These are phyloP conservation scores for Torulaspora microellipsoides DNA, from an alignment of 805 yeast species.

Conservation along the genomic window DNA sequence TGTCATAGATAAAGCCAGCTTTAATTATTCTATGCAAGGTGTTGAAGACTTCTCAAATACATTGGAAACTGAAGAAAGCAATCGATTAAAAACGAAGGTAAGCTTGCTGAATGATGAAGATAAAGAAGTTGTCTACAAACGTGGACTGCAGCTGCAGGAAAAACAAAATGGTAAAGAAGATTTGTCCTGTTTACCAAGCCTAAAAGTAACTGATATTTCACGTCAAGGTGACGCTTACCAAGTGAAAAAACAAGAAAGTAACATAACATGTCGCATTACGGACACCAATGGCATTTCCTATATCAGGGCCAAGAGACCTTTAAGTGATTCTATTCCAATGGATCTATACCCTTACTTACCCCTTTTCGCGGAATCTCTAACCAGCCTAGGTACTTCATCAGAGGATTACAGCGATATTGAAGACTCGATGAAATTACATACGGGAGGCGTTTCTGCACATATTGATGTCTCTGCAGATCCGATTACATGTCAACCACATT, in stretches of 20 bases:
- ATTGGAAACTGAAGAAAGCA: constrained; percentile 52
- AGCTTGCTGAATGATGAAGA: constrained; percentile 50
- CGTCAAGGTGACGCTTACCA: constrained; percentile 43
- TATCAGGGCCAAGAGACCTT: constrained; percentile 58
- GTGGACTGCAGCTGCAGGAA: constrained; percentile 56
- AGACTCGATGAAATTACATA: constrained; percentile 70
- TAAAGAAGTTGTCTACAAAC: constrained; percentile 48
- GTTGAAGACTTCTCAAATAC: constrained; percentile 47
- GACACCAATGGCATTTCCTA: constrained; percentile 82
- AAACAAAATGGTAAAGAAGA: constrained; percentile 70
- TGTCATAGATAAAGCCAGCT: constrained; percentile 50
- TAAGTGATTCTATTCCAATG: constrained; percentile 51
- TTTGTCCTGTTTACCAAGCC: constrained; percentile 72
- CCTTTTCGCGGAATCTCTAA: constrained; percentile 70
- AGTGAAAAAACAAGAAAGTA: constrained; percentile 34
- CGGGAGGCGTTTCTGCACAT: constrained; percentile 80
- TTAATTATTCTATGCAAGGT: constrained; percentile 77
- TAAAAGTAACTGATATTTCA: constrained; percentile 69
- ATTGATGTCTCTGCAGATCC: constrained; percentile 56
- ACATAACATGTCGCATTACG: constrained; percentile 46
- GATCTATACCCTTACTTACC: constrained; percentile 68
- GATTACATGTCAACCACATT: constrained; percentile 42
- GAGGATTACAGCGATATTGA: constrained; percentile 77
- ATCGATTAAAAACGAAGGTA: constrained; percentile 44
- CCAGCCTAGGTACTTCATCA: constrained; percentile 76